Evolutionary conservation across 1,139 yeast species (phyloP).

Genomic region (Pichia sp.): DNA sequence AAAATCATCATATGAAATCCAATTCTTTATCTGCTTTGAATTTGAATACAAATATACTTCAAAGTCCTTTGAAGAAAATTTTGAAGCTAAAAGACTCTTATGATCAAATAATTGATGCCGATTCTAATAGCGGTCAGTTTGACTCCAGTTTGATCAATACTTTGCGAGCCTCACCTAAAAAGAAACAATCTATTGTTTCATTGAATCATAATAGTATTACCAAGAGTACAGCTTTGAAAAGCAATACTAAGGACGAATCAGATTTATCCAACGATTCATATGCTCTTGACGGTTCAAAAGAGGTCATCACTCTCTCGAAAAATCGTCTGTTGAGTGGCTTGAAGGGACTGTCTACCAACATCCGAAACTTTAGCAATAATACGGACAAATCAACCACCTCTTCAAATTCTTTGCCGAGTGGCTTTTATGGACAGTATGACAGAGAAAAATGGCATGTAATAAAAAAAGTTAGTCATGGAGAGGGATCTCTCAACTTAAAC

Average conservation of each 20-base stretch:
- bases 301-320: too few species aligned
- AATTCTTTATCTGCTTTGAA: slow-evolving; percentile 6
- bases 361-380: not conserved
- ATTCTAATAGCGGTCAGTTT: too few species aligned
- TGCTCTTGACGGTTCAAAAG: too few species aligned
- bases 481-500: not conserved
- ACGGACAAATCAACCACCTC: slow-evolving; percentile 13
- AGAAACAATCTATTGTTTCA: slow-evolving; percentile 7
- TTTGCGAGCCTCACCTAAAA: slow-evolving; percentile 16
- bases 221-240: not conserved
- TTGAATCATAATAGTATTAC: too few species aligned
- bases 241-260: too few species aligned
- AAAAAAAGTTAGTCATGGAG: slow-evolving; percentile 23
- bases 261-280: too few species aligned
- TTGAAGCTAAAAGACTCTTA: slow-evolving; percentile 6
- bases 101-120: not conserved
- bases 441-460: slow-evolving; percentile 57
- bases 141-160: slow-evolving; percentile 11
- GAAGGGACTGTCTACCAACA: too few species aligned
- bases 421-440: slow-evolving; percentile 57
- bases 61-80: slow-evolving; percentile 18
- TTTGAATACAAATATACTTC: slow-evolving; percentile 4
- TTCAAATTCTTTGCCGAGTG: slow-evolving; percentile 46
- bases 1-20: slow-evolving; percentile 4
- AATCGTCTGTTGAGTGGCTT: not conserved